Conservation (phyloP, 345 rosid genomes). For the Lumnitzera racemosa region DNA sequence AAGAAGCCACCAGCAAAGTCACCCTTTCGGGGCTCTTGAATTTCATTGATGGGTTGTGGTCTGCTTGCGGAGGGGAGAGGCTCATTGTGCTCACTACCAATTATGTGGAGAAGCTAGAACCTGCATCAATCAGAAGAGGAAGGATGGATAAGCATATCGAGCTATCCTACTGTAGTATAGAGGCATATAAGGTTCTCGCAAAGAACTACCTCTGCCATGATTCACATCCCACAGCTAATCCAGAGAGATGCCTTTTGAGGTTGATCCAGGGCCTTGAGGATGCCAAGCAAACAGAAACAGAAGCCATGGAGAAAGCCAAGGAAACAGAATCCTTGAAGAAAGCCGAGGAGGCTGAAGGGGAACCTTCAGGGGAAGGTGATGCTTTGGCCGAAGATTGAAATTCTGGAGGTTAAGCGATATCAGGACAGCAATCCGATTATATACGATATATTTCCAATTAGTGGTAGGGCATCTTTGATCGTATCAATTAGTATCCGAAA, state of each 20-base stretch:
- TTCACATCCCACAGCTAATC: conserved; percentile 18
- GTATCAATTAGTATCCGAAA: too few relatives aligned
- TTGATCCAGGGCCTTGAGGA: conserved; percentile 35
- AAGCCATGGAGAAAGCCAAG: conserved; percentile 1
- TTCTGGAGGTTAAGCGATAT: background rate
- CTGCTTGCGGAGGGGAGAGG: conserved; percentile 63
- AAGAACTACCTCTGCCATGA: conserved; percentile 35
- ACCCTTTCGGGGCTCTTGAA: conserved; percentile 63
- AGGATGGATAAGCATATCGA: conserved; percentile 58
- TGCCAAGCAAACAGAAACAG: background rate
- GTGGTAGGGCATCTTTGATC: too few relatives aligned
- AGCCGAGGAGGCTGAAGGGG: background rate
- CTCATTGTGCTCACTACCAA: conserved; percentile 57
- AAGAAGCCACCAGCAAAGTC: conserved; percentile 33
- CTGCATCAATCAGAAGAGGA: conserved; percentile 64
- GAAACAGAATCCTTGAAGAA: conserved; percentile 14
- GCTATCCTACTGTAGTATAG: conserved; percentile 37
- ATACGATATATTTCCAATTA: too few relatives aligned
- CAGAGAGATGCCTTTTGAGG: conserved; percentile 26
- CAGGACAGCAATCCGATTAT: too few relatives aligned
- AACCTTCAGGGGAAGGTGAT: background rate
- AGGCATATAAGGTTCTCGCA: conserved; percentile 40
- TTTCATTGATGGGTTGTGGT: conserved; percentile 71
- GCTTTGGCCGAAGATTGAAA: background rate
- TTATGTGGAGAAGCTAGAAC: conserved; percentile 54